These are phyloP conservation scores for Thecaphora thlaspeos DNA, from an alignment of 1,284 basidiomycete species.

Conservation along the genomic window DNA sequence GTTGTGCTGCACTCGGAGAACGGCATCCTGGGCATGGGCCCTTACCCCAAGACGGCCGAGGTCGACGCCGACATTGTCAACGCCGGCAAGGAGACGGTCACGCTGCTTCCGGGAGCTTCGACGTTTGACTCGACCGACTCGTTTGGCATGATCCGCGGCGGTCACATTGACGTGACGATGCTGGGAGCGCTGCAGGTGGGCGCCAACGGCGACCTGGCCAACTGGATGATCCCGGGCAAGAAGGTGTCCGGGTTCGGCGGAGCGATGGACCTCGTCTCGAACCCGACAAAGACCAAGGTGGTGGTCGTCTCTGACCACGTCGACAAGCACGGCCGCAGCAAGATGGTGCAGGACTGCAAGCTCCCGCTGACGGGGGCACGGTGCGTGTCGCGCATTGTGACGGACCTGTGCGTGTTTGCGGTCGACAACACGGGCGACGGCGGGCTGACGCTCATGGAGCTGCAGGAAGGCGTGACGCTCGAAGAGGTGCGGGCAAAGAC, in stretches of 20 bases:
- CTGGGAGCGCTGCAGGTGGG: constrained; percentile 91
- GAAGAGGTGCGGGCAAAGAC: constrained; percentile 85
- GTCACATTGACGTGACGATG: constrained; percentile 91
- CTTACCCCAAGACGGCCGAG: constrained; percentile 42
- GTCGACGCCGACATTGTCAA: constrained; percentile 59
- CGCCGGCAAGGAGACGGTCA: constrained; percentile 86
- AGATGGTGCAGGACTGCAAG: constrained; percentile 78
- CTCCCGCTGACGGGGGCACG: constrained; percentile 84
- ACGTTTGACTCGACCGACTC: constrained; percentile 89
- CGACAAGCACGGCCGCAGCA: constrained; percentile 82
- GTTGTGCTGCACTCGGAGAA: constrained; percentile 53
- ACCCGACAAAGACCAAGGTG: constrained; percentile 50
- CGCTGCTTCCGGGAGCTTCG: constrained; percentile 80
- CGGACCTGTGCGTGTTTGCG: constrained; percentile 82
- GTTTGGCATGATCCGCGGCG: constrained; percentile 91
- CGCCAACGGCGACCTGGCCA: constrained; percentile 88
- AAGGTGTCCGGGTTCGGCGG: constrained; percentile 78
- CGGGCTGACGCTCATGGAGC: constrained; percentile 73
- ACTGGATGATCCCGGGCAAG: constrained; percentile 96
- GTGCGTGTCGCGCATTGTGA: constrained; percentile 84
- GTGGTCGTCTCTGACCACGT: constrained; percentile 86
- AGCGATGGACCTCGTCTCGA: constrained; percentile 73
- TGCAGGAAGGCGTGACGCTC: constrained; percentile 77
- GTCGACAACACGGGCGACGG: constrained; percentile 72
- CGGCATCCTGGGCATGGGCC: constrained; percentile 54